Conservation (phyloP, 768 basidiomycete species). For the Floccularia luteovirens region DNA sequence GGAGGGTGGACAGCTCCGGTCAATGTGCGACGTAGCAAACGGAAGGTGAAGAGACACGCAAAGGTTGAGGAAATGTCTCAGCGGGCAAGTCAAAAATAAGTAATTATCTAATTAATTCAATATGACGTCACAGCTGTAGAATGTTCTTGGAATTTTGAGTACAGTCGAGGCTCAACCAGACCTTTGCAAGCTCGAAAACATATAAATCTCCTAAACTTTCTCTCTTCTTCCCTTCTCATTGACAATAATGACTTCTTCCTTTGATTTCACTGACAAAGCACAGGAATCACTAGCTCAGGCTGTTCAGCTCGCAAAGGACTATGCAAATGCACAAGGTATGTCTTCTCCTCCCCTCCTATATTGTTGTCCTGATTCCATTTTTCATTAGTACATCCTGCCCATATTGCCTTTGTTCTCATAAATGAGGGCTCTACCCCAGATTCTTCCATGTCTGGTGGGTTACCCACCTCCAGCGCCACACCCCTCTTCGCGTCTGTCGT, state of each 20-base stretch:
- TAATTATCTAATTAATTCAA: too few relatives aligned
- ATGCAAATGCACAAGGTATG: slow-evolving; percentile 74
- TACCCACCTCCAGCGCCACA: slow-evolving; percentile 20
- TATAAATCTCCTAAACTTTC: too few relatives aligned
- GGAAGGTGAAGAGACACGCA: too few relatives aligned
- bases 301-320: slow-evolving; percentile 77
- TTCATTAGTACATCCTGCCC: slow-evolving; percentile 66
- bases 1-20: too few relatives aligned
- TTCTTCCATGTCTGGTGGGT: slow-evolving; percentile 20
- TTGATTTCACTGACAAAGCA: slow-evolving; percentile 86
- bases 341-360: slow-evolving; percentile 1
- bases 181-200: too few relatives aligned
- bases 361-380: slow-evolving; percentile 3
- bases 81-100: too few relatives aligned
- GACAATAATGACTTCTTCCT: slow-evolving; percentile 38
- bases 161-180: too few relatives aligned
- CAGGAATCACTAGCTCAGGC: slow-evolving; percentile 62
- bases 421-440: slow-evolving; percentile 49
- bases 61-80: too few relatives aligned
- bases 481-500: slow-evolving; percentile 76
- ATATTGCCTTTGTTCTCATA: slow-evolving; percentile 75
- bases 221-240: neutral
- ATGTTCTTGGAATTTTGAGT: too few relatives aligned
- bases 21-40: too few relatives aligned
- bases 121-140: too few relatives aligned